A percentile compares a stretch with the other conserved stretches of the same genome.
phyloP scores from a whole-genome alignment of 768 basidiomycete species.

The Phlegmacium glaucopus region DNA sequence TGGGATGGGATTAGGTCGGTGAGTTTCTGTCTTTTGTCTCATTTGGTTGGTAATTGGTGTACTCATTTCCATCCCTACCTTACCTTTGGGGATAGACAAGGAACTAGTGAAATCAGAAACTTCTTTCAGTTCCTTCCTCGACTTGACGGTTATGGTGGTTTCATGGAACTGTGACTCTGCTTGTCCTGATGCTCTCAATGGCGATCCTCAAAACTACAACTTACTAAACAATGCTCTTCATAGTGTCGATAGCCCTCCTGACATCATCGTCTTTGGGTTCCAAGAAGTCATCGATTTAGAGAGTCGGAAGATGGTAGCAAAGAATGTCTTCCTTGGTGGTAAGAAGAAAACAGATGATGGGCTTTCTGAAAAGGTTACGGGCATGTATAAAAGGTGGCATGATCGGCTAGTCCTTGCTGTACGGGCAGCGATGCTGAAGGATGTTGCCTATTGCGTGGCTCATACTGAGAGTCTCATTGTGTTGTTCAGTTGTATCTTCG shows the following conservation, averaged over 20 bases:
- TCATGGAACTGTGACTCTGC: constrained; percentile 94
- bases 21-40: too few relatives aligned
- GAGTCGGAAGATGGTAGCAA: constrained; percentile 86
- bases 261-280: constrained; percentile 91
- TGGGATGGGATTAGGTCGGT: constrained; percentile 84
- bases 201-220: constrained; percentile 64
- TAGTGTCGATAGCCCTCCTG: constrained; percentile 68
- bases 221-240: constrained; percentile 79
- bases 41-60: too few relatives aligned
- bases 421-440: constrained; percentile 66
- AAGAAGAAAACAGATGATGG: constrained; percentile 61
- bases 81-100: too few relatives aligned
- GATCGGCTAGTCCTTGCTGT: constrained; percentile 76
- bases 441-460: constrained; percentile 69
- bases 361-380: constrained; percentile 80
- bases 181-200: constrained; percentile 69
- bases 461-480: constrained; percentile 92
- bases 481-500: constrained; percentile 74
- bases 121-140: constrained; percentile 75
- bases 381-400: constrained; percentile 86
- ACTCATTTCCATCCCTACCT: too few relatives aligned
- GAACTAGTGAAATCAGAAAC: constrained; percentile 73
- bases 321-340: constrained; percentile 79
- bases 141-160: constrained; percentile 73
- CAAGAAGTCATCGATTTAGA: constrained; percentile 98